A percentile compares a stretch with the other conserved stretches of the same genome.
Conservation (phyloP, 2,329 filamentous ascomycete species). For the Penicillium sp. region DNA sequence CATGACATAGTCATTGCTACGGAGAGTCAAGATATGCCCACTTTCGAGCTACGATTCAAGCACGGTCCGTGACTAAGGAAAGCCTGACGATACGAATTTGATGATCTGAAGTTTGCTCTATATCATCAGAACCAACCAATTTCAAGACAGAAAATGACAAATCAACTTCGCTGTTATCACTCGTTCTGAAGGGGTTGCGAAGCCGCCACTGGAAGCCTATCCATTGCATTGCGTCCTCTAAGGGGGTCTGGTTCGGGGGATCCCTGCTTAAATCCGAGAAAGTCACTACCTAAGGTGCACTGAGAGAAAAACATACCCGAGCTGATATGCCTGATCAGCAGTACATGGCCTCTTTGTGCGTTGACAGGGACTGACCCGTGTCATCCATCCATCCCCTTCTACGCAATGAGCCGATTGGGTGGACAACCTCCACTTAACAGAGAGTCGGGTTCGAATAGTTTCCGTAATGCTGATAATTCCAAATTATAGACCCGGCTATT, state of each 20-base stretch:
- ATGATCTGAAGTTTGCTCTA: neutral
- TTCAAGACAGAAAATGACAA: conserved; percentile 11
- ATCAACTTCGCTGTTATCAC: neutral
- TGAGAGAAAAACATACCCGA: neutral
- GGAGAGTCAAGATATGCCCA: neutral
- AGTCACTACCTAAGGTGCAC: neutral
- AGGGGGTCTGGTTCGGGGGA: conserved; percentile 4
- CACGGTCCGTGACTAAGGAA: neutral
- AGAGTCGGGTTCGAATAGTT: conserved; percentile 1
- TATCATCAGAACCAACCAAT: neutral
- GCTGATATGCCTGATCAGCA: conserved; percentile 10
- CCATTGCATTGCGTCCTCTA: neutral
- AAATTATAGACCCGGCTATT: conserved; percentile 7
- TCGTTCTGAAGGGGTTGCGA: neutral
- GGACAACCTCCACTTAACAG: conserved; percentile 9
- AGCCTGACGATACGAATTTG: neutral
- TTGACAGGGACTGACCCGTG: conserved; percentile 17
- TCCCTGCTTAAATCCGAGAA: conserved; percentile 9
- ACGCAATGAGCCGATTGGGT: conserved; percentile 15
- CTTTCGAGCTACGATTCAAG: neutral
- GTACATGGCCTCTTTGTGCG: conserved; percentile 3
- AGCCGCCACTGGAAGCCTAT: conserved; percentile 5
- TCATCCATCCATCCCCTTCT: conserved; percentile 12
- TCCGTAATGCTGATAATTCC: conserved; percentile 9
- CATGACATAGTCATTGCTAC: neutral